Percentiles rank a stretch among this genome's conserved stretches.
phyloP scores from a whole-genome alignment of 768 basidiomycete genomes.

The Dentipellis sp. region DNA sequence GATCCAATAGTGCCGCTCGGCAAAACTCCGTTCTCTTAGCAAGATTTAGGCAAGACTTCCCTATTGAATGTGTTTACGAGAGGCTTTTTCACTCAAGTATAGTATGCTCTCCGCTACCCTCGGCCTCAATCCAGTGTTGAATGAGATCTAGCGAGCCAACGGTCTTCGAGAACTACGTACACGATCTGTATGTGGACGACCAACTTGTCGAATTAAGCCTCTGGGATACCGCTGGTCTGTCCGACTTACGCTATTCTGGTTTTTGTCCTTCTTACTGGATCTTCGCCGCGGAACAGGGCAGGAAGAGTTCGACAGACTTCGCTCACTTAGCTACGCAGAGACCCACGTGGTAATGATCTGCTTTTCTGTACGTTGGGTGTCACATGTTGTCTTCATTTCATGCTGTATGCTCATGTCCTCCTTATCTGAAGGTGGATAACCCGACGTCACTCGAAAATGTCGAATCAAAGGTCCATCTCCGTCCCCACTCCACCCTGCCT shows the following conservation, averaged over 20 bases:
- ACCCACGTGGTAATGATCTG: constrained; percentile 96
- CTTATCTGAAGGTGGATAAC: constrained; percentile 64
- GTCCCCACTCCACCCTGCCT: background rate
- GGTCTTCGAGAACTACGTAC: constrained; percentile 97
- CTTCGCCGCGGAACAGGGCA: constrained; percentile 48
- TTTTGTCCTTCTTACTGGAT: background rate
- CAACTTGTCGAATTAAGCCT: constrained; percentile 83
- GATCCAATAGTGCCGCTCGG: background rate
- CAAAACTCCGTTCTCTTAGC: background rate
- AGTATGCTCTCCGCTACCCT: constrained; percentile 39
- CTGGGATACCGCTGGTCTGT: constrained; percentile 94
- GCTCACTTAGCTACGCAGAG: constrained; percentile 94
- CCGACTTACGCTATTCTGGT: background rate
- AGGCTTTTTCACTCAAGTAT: constrained; percentile 92
- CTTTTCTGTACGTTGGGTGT: constrained; percentile 55
- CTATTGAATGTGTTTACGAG: constrained; percentile 81
- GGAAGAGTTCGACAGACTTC: constrained; percentile 90
- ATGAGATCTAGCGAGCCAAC: constrained; percentile 62
- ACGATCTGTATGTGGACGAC: constrained; percentile 81
- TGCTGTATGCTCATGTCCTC: no score
- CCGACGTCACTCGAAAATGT: constrained; percentile 94
- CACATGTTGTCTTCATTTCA: no score
- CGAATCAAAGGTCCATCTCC: constrained; percentile 65
- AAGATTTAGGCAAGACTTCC: constrained; percentile 61
- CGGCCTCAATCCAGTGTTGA: background rate